Conservation (phyloP, 768 basidiomycete genomes). For the Dentipellis sp. region DNA sequence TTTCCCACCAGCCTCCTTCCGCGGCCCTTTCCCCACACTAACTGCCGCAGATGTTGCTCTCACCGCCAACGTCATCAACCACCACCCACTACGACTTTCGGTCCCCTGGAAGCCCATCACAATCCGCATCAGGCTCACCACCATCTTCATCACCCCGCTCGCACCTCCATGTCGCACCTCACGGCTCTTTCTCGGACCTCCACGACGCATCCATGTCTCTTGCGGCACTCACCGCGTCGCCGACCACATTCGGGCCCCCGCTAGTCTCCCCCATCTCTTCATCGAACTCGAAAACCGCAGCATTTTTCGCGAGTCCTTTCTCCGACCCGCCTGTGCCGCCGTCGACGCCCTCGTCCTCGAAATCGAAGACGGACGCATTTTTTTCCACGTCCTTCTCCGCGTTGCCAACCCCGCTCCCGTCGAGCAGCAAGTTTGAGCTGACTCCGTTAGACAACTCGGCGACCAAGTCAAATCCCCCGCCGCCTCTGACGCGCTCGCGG, state of each 20-base stretch:
- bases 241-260: constrained; percentile 5
- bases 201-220: neutral
- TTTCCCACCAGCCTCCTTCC: neutral
- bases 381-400: constrained; percentile 9
- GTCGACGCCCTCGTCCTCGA: neutral
- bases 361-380: constrained; percentile 13
- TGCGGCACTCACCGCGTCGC: constrained; percentile 1
- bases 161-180: neutral
- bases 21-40: neutral
- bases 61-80: constrained; percentile 8
- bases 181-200: neutral
- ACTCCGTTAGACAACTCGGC: too few species aligned
- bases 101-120: neutral
- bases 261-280: constrained; percentile 3
- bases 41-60: constrained; percentile 7
- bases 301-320: constrained; percentile 11
- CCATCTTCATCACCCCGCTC: constrained; percentile 2
- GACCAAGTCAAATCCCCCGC: neutral
- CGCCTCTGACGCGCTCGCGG: constrained; percentile 5
- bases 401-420: constrained; percentile 1
- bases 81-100: constrained; percentile 6
- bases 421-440: neutral
- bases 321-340: neutral
- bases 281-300: constrained; percentile 10
- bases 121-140: constrained; percentile 2